Evolutionary conservation across 148 eudicot genomes (phyloP).

Genomic region (Nepenthes gracilis): DNA sequence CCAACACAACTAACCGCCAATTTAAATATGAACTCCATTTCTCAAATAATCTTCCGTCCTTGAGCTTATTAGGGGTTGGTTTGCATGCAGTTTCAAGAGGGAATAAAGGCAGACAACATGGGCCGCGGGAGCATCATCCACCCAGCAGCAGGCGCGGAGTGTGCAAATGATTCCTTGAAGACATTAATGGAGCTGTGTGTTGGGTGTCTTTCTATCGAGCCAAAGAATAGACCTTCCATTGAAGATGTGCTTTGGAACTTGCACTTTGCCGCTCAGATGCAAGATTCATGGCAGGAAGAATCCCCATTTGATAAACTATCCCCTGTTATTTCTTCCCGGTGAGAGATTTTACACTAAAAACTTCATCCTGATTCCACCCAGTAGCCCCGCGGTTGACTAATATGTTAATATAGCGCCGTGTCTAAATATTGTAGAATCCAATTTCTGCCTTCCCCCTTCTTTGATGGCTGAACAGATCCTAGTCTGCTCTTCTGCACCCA

Average conservation of each 20-base stretch:
- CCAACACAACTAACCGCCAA: too few species aligned
- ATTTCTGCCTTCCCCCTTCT: too few species aligned
- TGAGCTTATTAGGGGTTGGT: background rate
- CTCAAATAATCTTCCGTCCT: too few species aligned
- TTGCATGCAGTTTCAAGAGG: conserved; percentile 41
- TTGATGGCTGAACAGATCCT: too few species aligned
- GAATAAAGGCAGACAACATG: conserved; percentile 38
- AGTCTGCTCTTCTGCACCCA: too few species aligned
- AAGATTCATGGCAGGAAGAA: conserved; percentile 30
- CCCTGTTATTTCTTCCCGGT: conserved; percentile 25
- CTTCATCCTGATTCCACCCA: background rate
- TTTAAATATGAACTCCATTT: background rate
- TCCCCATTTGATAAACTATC: conserved; percentile 30
- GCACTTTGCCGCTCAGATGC: conserved; percentile 75
- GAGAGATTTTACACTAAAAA: background rate
- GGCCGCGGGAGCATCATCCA: conserved; percentile 56
- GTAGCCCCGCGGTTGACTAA: too few species aligned
- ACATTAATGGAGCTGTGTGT: conserved; percentile 53
- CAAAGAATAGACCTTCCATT: conserved; percentile 45
- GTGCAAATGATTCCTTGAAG: conserved; percentile 55
- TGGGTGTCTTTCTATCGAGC: conserved; percentile 36
- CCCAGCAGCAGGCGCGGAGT: conserved; percentile 52
- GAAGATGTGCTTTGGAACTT: conserved; percentile 81
- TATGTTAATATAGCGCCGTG: too few species aligned
- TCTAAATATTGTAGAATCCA: too few species aligned